Base-by-base conservation (phyloP, 176 grass and related monocot genomes). In the Phyllostachys edulis region DNA sequence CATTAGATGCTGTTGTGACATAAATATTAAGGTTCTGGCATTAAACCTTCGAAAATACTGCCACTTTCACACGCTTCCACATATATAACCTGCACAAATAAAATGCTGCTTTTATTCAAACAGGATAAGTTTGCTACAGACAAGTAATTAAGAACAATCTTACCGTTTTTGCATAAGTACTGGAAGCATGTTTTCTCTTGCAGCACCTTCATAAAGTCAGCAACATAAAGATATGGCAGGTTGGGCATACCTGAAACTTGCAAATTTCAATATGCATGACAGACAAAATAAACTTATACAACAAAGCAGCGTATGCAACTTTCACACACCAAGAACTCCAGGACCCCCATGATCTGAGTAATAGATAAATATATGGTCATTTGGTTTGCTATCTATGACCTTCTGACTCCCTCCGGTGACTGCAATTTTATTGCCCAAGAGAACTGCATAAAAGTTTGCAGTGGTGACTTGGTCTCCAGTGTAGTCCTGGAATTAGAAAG, bases 51-150 rank as follows among this genome's bases (percentile, higher is more conserved):
- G 41, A 99, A 99, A 56, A 99, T 94, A 76, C 93, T 99, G 72
- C 96, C 96, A 86, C 93, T 96, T 84, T 99, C 96, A 37, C 96
- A 99, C 5, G 96, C 96, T 80, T 98, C 96, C 47, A 98, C 91
- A 52, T 98, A 96, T 80, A 98, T 92, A 83, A 98, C 86, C 96
- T 99, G 78, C 51, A 45, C 54, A 76, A 85, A 79, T 59, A 65
- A 23, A 82, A 67, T 27, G 27, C 27, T 69, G 41, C 15, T 72
- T 77, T 77, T 45, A 41, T 23, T 67, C 66, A 90, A 79, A 76
- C 21, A 76, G 26, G 18, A 70, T 14, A 56, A 7, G 0, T 51
- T 56, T 72, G 9, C 15, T 50, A 32, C 1, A 62, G 68, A 77
- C n/a, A 44, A 66, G 36, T 69, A 82, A 27, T 17, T 11, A 39